Evolutionary conservation across 306 rosid species (phyloP).

Genomic region (Abrus precatorius): DNA sequence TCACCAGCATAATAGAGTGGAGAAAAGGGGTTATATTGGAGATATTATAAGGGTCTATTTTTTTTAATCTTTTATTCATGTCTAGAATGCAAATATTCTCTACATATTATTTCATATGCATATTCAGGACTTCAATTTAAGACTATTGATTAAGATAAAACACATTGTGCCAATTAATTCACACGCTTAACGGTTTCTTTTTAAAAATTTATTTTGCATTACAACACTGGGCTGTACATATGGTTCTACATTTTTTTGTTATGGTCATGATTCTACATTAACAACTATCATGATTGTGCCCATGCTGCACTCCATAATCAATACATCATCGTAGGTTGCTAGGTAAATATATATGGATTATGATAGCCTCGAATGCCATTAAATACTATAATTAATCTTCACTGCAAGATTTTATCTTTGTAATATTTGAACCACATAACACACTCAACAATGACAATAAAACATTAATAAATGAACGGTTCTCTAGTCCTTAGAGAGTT

Average conservation of each 20-base stretch:
- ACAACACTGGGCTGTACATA: no score
- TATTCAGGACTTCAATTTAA: no score
- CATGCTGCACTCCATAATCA: constrained; percentile 35
- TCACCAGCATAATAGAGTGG: no score
- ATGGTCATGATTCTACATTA: constrained; percentile 31
- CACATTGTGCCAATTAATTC: no score
- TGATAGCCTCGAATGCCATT: constrained; percentile 11
- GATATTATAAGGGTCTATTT: background rate
- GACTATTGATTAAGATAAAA: no score
- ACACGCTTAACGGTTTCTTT: background rate
- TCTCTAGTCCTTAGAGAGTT: background rate
- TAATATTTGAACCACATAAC: background rate
- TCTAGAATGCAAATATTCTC: no score
- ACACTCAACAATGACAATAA: background rate
- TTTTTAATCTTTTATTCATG: no score
- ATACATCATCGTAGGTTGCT: constrained; percentile 6
- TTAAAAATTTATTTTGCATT: background rate
- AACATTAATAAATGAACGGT: background rate
- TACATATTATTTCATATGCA: no score
- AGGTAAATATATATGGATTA: background rate
- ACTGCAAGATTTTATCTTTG: constrained; percentile 14
- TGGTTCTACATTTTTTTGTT: no score
- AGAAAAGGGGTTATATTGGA: background rate
- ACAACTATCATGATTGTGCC: constrained; percentile 33
- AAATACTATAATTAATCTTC: constrained; percentile 14